These are phyloP conservation scores for Calocybe cyanea DNA, from an alignment of 768 basidiomycete species.

Conservation along the genomic window DNA sequence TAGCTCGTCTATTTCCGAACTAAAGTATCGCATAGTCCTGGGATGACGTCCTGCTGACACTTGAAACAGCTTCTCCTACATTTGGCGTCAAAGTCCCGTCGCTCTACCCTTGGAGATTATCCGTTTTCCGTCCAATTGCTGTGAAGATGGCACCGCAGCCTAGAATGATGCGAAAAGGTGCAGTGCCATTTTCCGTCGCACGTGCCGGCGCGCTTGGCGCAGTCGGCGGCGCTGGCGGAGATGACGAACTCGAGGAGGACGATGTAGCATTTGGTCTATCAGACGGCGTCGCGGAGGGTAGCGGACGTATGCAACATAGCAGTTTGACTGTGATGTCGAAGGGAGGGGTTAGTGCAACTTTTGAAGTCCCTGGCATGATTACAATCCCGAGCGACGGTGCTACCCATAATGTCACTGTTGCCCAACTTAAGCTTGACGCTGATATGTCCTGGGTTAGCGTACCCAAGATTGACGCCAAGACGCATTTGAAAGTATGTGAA, in stretches of 20 bases:
- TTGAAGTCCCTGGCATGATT: constrained; percentile 37
- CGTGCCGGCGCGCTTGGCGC: not conserved
- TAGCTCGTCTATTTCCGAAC: not conserved
- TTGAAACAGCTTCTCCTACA: constrained; percentile 40
- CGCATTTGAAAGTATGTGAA: too few species aligned
- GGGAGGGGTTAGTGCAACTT: too few species aligned
- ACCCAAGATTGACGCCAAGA: too few species aligned
- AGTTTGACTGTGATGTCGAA: too few species aligned
- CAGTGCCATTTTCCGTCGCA: not conserved
- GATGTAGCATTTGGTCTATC: too few species aligned
- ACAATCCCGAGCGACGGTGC: constrained; percentile 37
- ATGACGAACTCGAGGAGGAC: constrained; percentile 8
- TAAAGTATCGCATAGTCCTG: constrained; percentile 17
- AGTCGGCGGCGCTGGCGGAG: not conserved
- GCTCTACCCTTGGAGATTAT: constrained; percentile 33
- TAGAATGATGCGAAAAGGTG: not conserved
- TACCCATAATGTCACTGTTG: too few species aligned
- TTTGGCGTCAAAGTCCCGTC: constrained; percentile 33
- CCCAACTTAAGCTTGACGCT: constrained; percentile 31
- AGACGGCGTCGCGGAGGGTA: constrained; percentile 33
- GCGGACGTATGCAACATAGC: too few species aligned
- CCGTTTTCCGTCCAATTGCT: constrained; percentile 5
- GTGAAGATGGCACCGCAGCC: not conserved
- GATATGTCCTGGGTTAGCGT: constrained; percentile 41
- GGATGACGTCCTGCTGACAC: constrained; percentile 35